Percentiles rank a stretch among this genome's conserved stretches.
These are phyloP conservation scores for Quercus mongolica DNA, from an alignment of 306 rosid genomes.

Conservation along the genomic window DNA sequence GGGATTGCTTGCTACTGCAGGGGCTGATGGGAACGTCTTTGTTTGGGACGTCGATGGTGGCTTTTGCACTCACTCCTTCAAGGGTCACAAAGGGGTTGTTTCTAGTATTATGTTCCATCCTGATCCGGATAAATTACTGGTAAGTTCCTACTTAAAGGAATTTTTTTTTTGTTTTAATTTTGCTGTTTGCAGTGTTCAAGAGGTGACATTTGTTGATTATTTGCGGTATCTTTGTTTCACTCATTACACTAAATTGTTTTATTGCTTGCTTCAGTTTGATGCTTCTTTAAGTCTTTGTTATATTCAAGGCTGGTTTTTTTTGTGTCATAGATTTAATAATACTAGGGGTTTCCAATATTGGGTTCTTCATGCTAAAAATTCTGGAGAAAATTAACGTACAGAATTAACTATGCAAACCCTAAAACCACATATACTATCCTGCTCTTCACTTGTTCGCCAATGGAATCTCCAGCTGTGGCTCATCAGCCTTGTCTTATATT, in stretches of 20 bases:
- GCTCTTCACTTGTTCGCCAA: not conserved
- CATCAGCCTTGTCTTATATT: not conserved
- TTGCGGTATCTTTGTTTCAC: not conserved
- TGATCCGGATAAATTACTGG: constrained; percentile 62
- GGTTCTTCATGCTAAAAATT: not conserved
- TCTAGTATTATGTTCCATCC: constrained; percentile 79
- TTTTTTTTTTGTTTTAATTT: not conserved
- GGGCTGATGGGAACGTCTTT: constrained; percentile 88
- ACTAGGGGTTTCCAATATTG: not conserved
- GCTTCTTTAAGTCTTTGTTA: not conserved
- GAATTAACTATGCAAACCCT: not conserved
- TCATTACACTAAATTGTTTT: not conserved
- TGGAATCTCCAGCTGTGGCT: not conserved
- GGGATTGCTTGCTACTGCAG: constrained; percentile 87
- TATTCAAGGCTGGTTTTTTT: not conserved
- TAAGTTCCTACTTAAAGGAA: constrained; percentile 32
- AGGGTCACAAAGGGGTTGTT: constrained; percentile 83
- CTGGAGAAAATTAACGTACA: not conserved
- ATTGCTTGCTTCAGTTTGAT: not conserved
- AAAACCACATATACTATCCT: not conserved
- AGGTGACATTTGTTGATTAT: not conserved
- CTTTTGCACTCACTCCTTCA: constrained; percentile 86
- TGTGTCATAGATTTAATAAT: not conserved
- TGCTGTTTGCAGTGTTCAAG: not conserved
- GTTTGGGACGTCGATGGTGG: constrained; percentile 98